Evolutionary conservation across 2,329 filamentous ascomycete species (phyloP).

Genomic region (Talaromyces atroroseus): DNA sequence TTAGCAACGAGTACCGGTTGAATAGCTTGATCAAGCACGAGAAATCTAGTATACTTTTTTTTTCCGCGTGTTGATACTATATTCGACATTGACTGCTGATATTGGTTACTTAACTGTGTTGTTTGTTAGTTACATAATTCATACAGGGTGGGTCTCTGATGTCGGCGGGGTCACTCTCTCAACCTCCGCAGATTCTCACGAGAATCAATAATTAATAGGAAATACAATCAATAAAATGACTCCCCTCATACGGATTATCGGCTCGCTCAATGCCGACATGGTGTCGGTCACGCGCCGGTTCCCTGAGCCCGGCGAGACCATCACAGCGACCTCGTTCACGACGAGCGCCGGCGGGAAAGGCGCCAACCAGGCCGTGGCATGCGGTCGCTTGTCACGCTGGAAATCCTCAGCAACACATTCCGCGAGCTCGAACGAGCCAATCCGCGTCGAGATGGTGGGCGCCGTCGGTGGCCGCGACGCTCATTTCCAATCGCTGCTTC

Average conservation of each 20-base stretch:
- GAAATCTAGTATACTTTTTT: background rate
- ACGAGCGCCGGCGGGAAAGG: conserved; percentile 88
- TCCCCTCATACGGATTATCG: conserved; percentile 69
- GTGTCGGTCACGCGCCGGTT: conserved; percentile 82
- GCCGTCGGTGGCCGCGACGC: conserved; percentile 60
- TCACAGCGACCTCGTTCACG: conserved; percentile 71
- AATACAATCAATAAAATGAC: no score
- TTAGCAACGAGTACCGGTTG: conserved; percentile 1
- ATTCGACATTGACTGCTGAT: background rate
- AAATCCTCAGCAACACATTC: conserved; percentile 23
- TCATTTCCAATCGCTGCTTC: conserved; percentile 58
- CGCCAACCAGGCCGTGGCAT: conserved; percentile 90
- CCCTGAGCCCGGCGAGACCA: conserved; percentile 78
- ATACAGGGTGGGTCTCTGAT: no score
- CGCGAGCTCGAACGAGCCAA: conserved; percentile 20
- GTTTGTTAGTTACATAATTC: no score
- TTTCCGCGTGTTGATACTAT: background rate
- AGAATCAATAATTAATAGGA: no score
- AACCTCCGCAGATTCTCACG: no score
- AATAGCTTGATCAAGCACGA: background rate
- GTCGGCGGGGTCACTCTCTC: background rate
- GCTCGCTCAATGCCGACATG: conserved; percentile 91
- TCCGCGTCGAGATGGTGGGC: conserved; percentile 64
- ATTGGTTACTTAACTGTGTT: background rate
- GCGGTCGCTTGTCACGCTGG: conserved; percentile 68